Evolutionary conservation across 75 land plant species (phyloP).

Genomic region (Selaginella tamariscina): DNA sequence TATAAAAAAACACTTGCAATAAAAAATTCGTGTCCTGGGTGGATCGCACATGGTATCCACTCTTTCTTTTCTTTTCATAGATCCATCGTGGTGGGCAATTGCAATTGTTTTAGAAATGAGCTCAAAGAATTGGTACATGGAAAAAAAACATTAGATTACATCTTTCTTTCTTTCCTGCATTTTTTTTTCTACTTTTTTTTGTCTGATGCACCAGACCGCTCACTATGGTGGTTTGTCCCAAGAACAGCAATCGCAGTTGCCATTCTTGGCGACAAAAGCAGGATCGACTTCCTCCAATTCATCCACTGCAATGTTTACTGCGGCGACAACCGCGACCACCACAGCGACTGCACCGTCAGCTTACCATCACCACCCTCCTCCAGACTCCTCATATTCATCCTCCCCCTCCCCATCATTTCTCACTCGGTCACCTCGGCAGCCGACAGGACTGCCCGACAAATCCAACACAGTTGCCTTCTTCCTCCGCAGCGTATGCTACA

Average conservation of each 20-base stretch:
- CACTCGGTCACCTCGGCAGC: neutral
- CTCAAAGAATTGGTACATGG: too few relatives aligned
- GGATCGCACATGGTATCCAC: neutral
- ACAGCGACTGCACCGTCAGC: neutral
- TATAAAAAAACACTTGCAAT: too few relatives aligned
- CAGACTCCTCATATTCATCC: neutral
- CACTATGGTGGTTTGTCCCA: neutral
- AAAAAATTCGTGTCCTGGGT: too few relatives aligned
- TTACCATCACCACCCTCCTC: neutral
- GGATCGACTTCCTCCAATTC: neutral
- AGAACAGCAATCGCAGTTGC: neutral
- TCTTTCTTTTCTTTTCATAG: neutral
- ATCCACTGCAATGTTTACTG: neutral
- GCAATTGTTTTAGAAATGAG: too few relatives aligned
- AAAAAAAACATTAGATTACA: too few relatives aligned
- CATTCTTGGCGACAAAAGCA: neutral
- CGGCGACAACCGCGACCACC: neutral
- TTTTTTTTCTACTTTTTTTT: too few relatives aligned
- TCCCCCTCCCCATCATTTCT: neutral
- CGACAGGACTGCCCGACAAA: neutral
- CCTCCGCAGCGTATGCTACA: too few relatives aligned
- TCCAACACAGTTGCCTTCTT: neutral
- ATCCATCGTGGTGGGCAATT: too few relatives aligned
- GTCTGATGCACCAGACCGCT: too few relatives aligned
- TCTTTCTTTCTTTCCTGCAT: too few relatives aligned